Conservation (phyloP, 345 rosid genomes). For the Eucalyptus grandis region DNA sequence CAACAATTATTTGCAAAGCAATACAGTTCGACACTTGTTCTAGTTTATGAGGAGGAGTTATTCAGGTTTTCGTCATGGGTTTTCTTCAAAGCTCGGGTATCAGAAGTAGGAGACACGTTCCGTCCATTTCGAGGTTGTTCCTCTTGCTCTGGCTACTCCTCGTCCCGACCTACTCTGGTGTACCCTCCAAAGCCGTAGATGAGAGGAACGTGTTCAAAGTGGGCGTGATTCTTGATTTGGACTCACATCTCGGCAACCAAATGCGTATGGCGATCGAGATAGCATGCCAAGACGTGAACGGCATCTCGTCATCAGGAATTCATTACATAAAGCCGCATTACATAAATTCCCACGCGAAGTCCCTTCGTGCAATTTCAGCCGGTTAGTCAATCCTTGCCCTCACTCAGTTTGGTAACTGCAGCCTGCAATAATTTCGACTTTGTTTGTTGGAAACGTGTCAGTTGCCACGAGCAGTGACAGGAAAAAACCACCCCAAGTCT, state of each 20-base stretch:
- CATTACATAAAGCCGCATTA: neutral
- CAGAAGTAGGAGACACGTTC: neutral
- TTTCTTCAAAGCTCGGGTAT: neutral
- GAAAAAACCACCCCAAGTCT: neutral
- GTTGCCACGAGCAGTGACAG: neutral
- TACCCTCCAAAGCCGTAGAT: neutral
- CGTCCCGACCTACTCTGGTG: neutral
- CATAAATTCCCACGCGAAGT: neutral
- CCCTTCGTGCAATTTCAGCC: neutral
- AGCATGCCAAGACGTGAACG: constrained; percentile 18
- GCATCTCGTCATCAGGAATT: neutral
- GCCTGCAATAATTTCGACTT: neutral
- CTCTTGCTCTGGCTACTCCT: neutral
- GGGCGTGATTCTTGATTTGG: constrained; percentile 10
- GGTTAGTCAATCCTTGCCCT: neutral
- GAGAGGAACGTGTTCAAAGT: neutral
- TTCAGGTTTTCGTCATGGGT: neutral
- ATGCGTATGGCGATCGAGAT: constrained; percentile 27
- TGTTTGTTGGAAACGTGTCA: neutral
- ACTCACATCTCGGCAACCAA: constrained; percentile 19
- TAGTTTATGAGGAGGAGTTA: neutral
- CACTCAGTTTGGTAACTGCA: neutral
- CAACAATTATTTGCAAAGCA: neutral
- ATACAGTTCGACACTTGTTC: neutral
- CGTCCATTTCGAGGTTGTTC: neutral